Base-by-base conservation (phyloP, 441 rosid species). In the Jatropha podagrica region DNA sequence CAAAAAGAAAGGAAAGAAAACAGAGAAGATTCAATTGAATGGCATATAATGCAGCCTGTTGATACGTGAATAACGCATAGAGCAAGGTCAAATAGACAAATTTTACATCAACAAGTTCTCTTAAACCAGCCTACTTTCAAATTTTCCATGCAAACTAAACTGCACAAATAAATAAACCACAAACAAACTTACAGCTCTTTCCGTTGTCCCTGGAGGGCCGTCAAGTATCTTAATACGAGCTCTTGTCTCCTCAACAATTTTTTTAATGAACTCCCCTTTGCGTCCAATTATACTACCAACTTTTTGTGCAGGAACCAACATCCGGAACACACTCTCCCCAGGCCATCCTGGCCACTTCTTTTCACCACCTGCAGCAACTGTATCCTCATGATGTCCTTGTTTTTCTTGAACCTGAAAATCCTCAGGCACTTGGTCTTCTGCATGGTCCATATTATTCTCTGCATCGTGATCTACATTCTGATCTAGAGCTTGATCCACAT, bases 321-420 rank as follows among this genome's bases (percentile, higher is more conserved):
- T 94, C 58, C 99, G 92, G 68, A 96, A 96, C 52, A 96, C 98
- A 40, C 92, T 92, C 85, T 96, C 99, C 76, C 99, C 98, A 7
- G 99, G 99, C 99, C 99, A 94, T 74, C 99, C 99, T 18, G 96
- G 98, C 99, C 99, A 96, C 89, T 78, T 93, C 80, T 91, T 92
- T 82, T 92, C 99, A 69, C 76, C 91, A 38, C 77, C 88, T 74
- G 77, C 95, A 77, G 68, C 85, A 23, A 70, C 84, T 14, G 80
- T 68, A 68, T 81, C 85, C 20, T 74, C 89, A 62, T 81, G 88
- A 76, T 81, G 69, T 58, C 83, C 92, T 68, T 68, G 83, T 72
- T 84, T 79, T 78, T 85, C 81, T 74, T 82, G 83, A 73, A 61
- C 78, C 79, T 79, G 82, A 38, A 42, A 66, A 37, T 78, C 74